Percentiles rank a stretch among this genome's conserved stretches.
phyloP scores from a whole-genome alignment of 179 eudicot genomes.

The Beta corolliflora region DNA sequence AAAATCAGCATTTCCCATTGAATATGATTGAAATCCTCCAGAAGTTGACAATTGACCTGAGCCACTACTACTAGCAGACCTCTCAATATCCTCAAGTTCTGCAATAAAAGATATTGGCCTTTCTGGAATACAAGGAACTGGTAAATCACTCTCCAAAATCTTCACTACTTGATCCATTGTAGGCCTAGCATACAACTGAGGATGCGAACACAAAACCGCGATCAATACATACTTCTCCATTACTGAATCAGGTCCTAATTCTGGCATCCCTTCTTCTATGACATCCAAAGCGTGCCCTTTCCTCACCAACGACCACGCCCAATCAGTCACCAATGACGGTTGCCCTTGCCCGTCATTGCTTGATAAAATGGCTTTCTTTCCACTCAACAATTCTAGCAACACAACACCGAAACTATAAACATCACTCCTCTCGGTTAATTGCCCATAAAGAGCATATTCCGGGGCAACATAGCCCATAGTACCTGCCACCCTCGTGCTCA shows the following conservation, averaged over 20 bases:
- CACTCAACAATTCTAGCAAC: conserved; percentile 44
- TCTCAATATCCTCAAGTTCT: conserved; percentile 60
- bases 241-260: conserved; percentile 34
- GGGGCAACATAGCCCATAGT: conserved; percentile 94
- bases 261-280: conserved; percentile 42
- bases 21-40: conserved; percentile 58
- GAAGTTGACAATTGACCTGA: conserved; percentile 68
- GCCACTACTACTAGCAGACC: conserved; percentile 62
- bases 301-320: conserved; percentile 49
- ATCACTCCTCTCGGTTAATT: conserved; percentile 75
- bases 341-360: conserved; percentile 42
- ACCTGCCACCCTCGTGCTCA: conserved; percentile 84
- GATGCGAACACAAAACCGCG: conserved; percentile 50
- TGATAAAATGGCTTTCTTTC: conserved; percentile 43
- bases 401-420: conserved; percentile 86
- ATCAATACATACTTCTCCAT: conserved; percentile 51
- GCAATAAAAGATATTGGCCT: conserved; percentile 69
- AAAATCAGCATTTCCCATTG: conserved; percentile 28
- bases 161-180: conserved; percentile 84
- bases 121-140: conserved; percentile 75
- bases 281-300: conserved; percentile 45
- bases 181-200: conserved; percentile 52
- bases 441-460: conserved; percentile 78
- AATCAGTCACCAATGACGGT: conserved; percentile 43
- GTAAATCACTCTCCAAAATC: conserved; percentile 65